Evolutionary conservation across 2,329 filamentous ascomycete species (phyloP).

Genomic region (Fusarium sp.): DNA sequence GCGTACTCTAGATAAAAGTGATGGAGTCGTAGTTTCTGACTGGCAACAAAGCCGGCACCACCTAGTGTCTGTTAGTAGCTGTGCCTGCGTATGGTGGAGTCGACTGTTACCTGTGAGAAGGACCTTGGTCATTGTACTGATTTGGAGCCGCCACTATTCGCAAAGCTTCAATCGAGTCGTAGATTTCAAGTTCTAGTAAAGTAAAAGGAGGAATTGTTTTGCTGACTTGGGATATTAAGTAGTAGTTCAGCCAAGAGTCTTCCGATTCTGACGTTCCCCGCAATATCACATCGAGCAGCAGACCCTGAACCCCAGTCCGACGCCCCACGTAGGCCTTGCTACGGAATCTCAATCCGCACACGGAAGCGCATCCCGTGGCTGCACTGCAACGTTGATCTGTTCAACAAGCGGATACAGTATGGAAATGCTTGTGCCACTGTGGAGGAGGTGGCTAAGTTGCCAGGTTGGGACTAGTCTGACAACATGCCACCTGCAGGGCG

Average conservation of each 20-base stretch:
- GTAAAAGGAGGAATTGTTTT: background rate
- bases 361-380: background rate
- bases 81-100: background rate
- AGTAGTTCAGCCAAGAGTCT: background rate
- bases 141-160: background rate
- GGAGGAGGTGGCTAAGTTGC: background rate
- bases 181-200: background rate
- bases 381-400: background rate
- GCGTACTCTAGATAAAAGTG: background rate
- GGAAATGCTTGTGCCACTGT: background rate
- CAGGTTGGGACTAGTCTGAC: background rate
- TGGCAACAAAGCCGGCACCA: slow-evolving; percentile 12
- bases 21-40: background rate
- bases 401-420: background rate
- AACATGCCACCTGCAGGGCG: background rate
- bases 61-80: background rate
- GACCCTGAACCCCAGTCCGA: background rate
- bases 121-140: background rate
- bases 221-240: background rate
- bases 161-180: background rate
- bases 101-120: slow-evolving; percentile 7
- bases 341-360: background rate
- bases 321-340: background rate
- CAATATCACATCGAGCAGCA: background rate
- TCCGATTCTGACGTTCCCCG: background rate